phyloP scores from a whole-genome alignment of 1,284 basidiomycete genomes.

The Porodaedalea pini region DNA sequence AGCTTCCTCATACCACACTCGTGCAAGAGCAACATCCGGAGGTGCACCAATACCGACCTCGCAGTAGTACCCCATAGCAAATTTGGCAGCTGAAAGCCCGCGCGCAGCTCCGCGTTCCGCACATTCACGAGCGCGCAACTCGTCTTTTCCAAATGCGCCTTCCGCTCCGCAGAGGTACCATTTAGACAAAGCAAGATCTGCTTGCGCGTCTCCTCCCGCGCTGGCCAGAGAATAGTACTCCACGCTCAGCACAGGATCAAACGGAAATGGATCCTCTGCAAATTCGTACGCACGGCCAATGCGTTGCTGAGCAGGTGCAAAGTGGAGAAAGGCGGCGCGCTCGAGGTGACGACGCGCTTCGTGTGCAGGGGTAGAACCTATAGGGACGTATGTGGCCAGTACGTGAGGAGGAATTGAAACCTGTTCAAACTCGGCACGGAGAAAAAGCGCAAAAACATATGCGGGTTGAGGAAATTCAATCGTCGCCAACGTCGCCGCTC shows the following conservation, averaged over 20 bases:
- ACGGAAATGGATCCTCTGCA: slow-evolving; percentile 80
- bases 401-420: slow-evolving; percentile 51
- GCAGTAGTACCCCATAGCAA: slow-evolving; percentile 91
- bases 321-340: slow-evolving; percentile 82
- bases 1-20: slow-evolving; percentile 74
- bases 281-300: slow-evolving; percentile 91
- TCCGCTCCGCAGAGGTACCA: slow-evolving; percentile 93
- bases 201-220: slow-evolving; percentile 84
- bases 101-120: slow-evolving; percentile 52
- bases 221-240: slow-evolving; percentile 91
- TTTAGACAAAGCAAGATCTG: slow-evolving; percentile 93
- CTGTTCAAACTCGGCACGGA: slow-evolving; percentile 74
- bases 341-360: slow-evolving; percentile 67
- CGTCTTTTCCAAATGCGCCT: slow-evolving; percentile 82
- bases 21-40: slow-evolving; percentile 61
- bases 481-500: slow-evolving; percentile 73
- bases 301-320: slow-evolving; percentile 89
- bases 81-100: slow-evolving; percentile 44
- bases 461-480: slow-evolving; percentile 80
- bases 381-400: slow-evolving; percentile 51
- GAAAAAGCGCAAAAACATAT: slow-evolving; percentile 80
- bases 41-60: slow-evolving; percentile 75
- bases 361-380: slow-evolving; percentile 36
- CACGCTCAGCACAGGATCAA: slow-evolving; percentile 88
- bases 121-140: slow-evolving; percentile 70